Evolutionary conservation across 1,284 basidiomycete genomes (phyloP).

Genomic region (Malassezia obtusa): DNA sequence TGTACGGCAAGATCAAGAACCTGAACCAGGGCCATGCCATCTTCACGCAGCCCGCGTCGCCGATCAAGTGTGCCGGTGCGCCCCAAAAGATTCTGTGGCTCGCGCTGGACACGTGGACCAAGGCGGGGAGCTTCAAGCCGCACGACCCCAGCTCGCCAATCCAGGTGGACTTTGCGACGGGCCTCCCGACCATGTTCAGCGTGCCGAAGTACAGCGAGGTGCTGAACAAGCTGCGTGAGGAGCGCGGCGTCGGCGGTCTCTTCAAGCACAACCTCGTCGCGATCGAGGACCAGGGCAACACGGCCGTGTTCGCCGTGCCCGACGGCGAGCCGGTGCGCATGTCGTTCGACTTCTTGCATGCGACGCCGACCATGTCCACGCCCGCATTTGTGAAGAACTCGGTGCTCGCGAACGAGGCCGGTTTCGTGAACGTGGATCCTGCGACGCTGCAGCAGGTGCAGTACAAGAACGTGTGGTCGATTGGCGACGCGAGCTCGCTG

Average conservation of each 20-base stretch:
- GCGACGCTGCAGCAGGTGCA: conserved; percentile 74
- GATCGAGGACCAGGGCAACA: conserved; percentile 56
- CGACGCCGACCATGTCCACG: conserved; percentile 81
- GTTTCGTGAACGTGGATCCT: conserved; percentile 65
- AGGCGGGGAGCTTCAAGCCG: conserved; percentile 26
- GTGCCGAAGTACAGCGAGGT: conserved; percentile 76
- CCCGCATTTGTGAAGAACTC: conserved; percentile 64
- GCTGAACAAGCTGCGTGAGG: conserved; percentile 64
- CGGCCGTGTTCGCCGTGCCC: conserved; percentile 61
- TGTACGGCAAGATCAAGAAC: conserved; percentile 51
- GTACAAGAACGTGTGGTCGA: conserved; percentile 68
- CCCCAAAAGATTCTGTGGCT: conserved; percentile 50
- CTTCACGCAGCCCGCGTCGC: conserved; percentile 90
- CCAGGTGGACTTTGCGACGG: conserved; percentile 75
- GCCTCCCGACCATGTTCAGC: conserved; percentile 77
- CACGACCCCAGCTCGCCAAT: conserved; percentile 50
- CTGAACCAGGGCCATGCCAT: conserved; percentile 72
- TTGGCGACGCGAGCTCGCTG: conserved; percentile 81
- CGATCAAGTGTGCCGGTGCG: conserved; percentile 87
- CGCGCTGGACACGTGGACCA: conserved; percentile 39
- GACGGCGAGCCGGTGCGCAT: conserved; percentile 53
- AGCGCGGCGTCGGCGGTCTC: conserved; percentile 67
- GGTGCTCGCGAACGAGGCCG: conserved; percentile 55
- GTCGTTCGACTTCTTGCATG: conserved; percentile 77
- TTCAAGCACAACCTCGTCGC: conserved; percentile 77